Percentiles rank a stretch among this genome's conserved stretches.
phyloP scores from a whole-genome alignment of 1,284 basidiomycete species.

The Marasmius fiardii region DNA sequence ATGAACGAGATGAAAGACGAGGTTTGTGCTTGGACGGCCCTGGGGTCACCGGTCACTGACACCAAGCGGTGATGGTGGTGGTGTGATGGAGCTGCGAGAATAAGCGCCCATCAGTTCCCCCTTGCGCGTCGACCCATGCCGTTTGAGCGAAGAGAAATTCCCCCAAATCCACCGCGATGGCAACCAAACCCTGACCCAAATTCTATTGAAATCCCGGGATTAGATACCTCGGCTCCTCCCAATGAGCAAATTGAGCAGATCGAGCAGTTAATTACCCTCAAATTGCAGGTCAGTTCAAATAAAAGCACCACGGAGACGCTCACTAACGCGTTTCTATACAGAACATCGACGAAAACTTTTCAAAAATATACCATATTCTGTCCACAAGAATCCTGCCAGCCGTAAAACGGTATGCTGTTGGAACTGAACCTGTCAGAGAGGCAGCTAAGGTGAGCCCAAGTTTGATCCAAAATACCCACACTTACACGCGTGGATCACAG shows the following conservation, averaged over 20 bases:
- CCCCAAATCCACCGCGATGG: conserved; percentile 58
- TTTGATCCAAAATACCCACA: not conserved
- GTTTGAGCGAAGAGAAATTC: conserved; percentile 29
- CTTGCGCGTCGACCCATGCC: no score
- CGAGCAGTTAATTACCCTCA: conserved; percentile 92
- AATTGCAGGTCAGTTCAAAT: conserved; percentile 58
- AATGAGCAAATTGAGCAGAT: conserved; percentile 91
- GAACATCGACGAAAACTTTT: conserved; percentile 94
- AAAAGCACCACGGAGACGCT: conserved; percentile 6
- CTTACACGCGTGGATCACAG: conserved; percentile 31
- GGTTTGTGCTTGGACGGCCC: not conserved
- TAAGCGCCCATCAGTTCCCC: no score
- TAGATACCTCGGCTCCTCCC: conserved; percentile 72
- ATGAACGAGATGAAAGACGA: not conserved
- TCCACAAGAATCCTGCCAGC: conserved; percentile 81
- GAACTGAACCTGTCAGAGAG: conserved; percentile 84
- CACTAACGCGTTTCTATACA: conserved; percentile 31
- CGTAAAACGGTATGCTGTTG: conserved; percentile 84
- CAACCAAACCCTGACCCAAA: conserved; percentile 58
- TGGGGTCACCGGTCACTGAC: no score
- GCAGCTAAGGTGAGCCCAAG: conserved; percentile 68
- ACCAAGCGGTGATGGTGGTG: not conserved
- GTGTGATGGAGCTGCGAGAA: no score
- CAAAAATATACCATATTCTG: conserved; percentile 85
- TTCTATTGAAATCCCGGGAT: conserved; percentile 67